These are phyloP conservation scores for Ceratocystis diversiconidia DNA, from an alignment of 2,329 filamentous ascomycete genomes.

Conservation along the genomic window DNA sequence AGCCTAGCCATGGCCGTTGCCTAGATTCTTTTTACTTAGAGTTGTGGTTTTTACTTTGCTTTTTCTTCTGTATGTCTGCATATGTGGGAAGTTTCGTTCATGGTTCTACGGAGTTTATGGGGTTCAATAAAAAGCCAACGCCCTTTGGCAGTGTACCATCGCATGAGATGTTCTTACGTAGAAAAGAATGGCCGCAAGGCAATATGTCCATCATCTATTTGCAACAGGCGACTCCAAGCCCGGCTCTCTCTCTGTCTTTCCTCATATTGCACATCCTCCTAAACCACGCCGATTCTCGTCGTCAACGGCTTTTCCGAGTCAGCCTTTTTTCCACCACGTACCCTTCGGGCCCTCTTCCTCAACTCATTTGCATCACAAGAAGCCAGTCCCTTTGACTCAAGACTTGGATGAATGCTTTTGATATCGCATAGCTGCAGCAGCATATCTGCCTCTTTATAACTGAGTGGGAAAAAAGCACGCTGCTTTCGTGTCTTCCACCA, in stretches of 20 bases:
- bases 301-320: background rate
- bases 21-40: background rate
- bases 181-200: background rate
- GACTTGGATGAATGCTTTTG: background rate
- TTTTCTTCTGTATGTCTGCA: background rate
- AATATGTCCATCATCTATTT: background rate
- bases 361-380: background rate
- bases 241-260: background rate
- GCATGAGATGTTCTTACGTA: background rate
- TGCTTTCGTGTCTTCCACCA: constrained; percentile 15
- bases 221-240: too few species aligned
- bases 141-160: background rate
- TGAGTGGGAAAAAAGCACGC: constrained; percentile 7
- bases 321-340: background rate
- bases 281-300: background rate
- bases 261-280: background rate
- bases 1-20: background rate
- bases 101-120: constrained; percentile 8
- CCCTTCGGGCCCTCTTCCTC: background rate
- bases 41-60: background rate
- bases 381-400: background rate
- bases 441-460: constrained; percentile 7
- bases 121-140: constrained; percentile 4
- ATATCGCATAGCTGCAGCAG: background rate
- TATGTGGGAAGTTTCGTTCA: constrained; percentile 5